Base-by-base conservation (phyloP, 257 asterid species). In the Petunia secreta region DNA sequence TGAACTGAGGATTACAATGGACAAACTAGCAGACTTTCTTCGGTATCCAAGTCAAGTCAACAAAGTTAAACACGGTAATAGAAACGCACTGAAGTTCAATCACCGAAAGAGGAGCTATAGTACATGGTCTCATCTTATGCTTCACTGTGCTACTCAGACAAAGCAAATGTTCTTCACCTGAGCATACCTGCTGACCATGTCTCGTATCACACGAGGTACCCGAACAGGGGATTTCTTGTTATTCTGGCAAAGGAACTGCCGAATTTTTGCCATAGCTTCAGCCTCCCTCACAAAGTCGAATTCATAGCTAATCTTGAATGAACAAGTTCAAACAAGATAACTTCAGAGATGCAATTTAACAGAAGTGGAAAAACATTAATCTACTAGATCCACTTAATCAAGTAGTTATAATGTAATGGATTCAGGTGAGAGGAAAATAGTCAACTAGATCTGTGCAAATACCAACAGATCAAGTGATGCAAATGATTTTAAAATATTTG, bases 251-350 rank as follows among this genome's bases (percentile, higher is more conserved):
- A 96, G 87, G 85, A 94, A 96, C 39, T 38, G 85, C 4, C 85
- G 91, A 81, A 94, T 96, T 88, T 89, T 94, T 79, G 90, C 91
- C 99, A 96, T 96, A 65, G 99, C 98, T 85, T 87, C 93, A 64
- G 98, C 98, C 87, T 94, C 99, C 90, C 98, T 89, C 86, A 82
- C 69, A 83, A 96, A 96, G 89, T 96, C 75, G 87, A 96, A 96
- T 82, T 96, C 98, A 84, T 92, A 91, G 79, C 98, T 97, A 84
- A 96, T 96, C 99, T 96, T 78, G 71, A 87, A 57, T 48, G 86
- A 36, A 84, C 44, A 83, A 82, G 63, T 15, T 55, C 77, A 80
- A 75, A 58, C 73, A 37, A 74, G 48, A 78, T 46, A 48, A 83
- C 71, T 39, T 65, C 34, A 38, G 15, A 78, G 53, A 13, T 52